Evolutionary conservation across 371 early-diverging fungal species (phyloP).

Genomic region (Mortierella sp.): DNA sequence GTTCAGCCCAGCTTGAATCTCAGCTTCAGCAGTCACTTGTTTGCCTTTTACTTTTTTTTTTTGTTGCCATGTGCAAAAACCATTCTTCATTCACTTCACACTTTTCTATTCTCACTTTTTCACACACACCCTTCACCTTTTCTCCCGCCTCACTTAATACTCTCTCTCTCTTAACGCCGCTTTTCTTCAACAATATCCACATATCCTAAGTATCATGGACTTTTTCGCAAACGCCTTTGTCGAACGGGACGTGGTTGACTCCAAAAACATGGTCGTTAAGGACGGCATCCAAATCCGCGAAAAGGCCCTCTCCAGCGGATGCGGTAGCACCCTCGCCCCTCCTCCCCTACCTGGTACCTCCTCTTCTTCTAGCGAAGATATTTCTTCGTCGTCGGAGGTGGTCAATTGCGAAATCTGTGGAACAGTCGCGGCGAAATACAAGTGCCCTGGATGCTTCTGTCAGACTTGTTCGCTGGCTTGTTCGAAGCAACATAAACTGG

Average conservation of each 20-base stretch:
- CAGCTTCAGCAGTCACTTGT: slow-evolving; percentile 9
- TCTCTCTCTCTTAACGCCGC: neutral
- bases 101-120: no score
- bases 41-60: neutral
- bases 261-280: slow-evolving; percentile 35
- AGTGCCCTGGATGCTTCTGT: slow-evolving; percentile 76
- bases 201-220: slow-evolving; percentile 25
- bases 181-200: neutral
- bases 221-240: slow-evolving; percentile 53
- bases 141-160: neutral
- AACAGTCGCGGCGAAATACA: slow-evolving; percentile 66
- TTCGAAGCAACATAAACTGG: slow-evolving; percentile 73
- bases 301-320: slow-evolving; percentile 16
- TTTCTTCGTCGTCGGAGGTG: slow-evolving; percentile 8
- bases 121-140: neutral
- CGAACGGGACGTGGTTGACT: slow-evolving; percentile 34
- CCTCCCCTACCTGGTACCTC: neutral
- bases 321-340: neutral
- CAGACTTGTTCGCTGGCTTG: slow-evolving; percentile 78
- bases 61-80: neutral
- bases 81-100: neutral
- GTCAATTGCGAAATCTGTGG: slow-evolving; percentile 53
- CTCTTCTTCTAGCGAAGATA: neutral
- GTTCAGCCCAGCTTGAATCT: slow-evolving; percentile 7
- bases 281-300: slow-evolving; percentile 53